Conservation (phyloP, 2,329 filamentous ascomycete genomes). For the Diplodia corticola region DNA sequence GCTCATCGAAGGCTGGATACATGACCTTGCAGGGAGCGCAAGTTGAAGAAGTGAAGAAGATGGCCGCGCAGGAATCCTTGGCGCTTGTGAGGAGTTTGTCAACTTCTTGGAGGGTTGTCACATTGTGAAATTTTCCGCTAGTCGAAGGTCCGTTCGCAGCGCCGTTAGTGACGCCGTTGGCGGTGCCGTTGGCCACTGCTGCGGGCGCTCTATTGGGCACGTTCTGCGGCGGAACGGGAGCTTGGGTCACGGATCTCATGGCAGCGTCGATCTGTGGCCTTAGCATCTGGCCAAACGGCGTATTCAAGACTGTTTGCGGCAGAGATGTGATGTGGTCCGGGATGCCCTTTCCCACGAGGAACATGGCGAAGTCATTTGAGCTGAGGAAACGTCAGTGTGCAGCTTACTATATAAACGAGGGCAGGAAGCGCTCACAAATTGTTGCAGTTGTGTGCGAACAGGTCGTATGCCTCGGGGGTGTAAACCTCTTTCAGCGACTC, state of each 20-base stretch:
- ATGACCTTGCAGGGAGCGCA: conserved; percentile 82
- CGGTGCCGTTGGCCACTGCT: conserved; percentile 26
- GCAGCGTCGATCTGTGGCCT: conserved; percentile 70
- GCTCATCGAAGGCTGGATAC: conserved; percentile 77
- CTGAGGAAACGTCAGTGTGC: conserved; percentile 4
- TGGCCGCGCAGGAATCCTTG: conserved; percentile 67
- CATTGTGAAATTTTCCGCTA: conserved; percentile 56
- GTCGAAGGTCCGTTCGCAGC: not conserved
- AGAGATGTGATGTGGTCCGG: conserved; percentile 83
- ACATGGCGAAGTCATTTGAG: conserved; percentile 86
- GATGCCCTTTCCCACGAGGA: conserved; percentile 84
- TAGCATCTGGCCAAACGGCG: conserved; percentile 85
- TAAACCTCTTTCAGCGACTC: conserved; percentile 81
- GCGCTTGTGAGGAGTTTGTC: conserved; percentile 62
- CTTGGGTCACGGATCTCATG: conserved; percentile 64
- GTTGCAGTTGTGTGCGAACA: conserved; percentile 93
- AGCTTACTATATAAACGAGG: not conserved
- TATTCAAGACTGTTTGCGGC: conserved; percentile 80
- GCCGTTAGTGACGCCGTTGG: conserved; percentile 24
- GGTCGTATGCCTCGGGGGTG: conserved; percentile 82
- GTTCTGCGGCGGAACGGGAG: conserved; percentile 47
- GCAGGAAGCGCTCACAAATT: conserved; percentile 62
- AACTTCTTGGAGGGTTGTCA: conserved; percentile 60
- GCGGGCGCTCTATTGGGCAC: conserved; percentile 24
- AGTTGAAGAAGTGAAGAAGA: conserved; percentile 91